Evolutionary conservation across 202 grass and related monocot genomes (phyloP), one percentile per base, ranked within the genome.

Genomic region (Cymbopogon flexuosus): DNA sequence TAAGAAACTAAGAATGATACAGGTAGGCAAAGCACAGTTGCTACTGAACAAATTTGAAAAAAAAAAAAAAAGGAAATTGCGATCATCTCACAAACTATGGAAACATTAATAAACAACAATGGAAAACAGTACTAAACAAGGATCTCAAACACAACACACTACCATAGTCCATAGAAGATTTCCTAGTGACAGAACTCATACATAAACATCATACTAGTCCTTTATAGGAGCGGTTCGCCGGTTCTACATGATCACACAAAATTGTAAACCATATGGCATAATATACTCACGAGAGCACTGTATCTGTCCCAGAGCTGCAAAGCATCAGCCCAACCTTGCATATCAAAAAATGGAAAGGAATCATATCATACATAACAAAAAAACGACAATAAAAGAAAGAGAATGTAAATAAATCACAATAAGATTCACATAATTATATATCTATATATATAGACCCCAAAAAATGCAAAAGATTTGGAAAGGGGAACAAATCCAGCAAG

Each of bases 231-330:
- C 10, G 0, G 5, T 15, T 43, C 2, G 18, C 18, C 10, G 0
- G 5, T 15, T 43, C 2, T 23, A 70, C 39, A 70, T 41, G 11
- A 11, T 27, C 21, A 27, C 3, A 45, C 10, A 43, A 57, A 69
- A 40, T 16, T 14, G 15, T 52, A 68, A 13, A 68, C 8, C 0
- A 63, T 60, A 56, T 10, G 21, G 49, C 2, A 43, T 8, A 16
- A 68, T 57, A 43, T n/a, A 82, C 73, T 87, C 57, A 82, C 79
- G 8, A 4, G 5, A 9, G 14, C 51, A 78, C 10, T 23, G 15
- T 40, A 23, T 69, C 37, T 31, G 13, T 8, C 12, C 19, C 51
- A 14, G 65, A 80, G 47, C 36, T 45, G 36, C 61, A 37, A 19
- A 74, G 34, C 52, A 6, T 9, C 65, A 65, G 18, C 45, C 57